Evolutionary conservation across 352 stramenopile genomes (phyloP).

Genomic region (Phytophthora kernoviae): DNA sequence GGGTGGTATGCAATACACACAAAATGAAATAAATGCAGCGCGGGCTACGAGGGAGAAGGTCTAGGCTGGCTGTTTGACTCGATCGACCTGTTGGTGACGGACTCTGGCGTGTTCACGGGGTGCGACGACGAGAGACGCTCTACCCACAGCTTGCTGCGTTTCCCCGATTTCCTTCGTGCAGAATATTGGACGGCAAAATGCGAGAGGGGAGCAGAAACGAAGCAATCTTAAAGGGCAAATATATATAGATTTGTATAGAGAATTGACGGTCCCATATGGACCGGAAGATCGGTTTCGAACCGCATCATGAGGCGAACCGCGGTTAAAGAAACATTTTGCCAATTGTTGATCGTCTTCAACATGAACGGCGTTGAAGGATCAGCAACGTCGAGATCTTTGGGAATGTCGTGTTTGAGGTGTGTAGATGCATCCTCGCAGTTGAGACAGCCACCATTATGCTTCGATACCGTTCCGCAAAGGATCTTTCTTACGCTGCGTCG

Average conservation of each 20-base stretch:
- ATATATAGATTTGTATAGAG: too few species aligned
- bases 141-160: constrained; percentile 25
- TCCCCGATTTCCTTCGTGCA: constrained; percentile 28
- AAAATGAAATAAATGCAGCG: constrained; percentile 52
- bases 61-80: constrained; percentile 4
- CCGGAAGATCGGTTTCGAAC: constrained; percentile 20
- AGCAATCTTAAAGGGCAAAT: too few species aligned
- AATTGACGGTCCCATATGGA: not conserved
- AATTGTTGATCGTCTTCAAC: too few species aligned
- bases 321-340: not conserved
- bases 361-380: too few species aligned
- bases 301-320: constrained; percentile 1
- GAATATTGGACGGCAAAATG: constrained; percentile 21
- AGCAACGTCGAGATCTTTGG: too few species aligned
- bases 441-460: too few species aligned
- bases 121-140: constrained; percentile 16
- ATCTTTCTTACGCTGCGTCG: too few species aligned
- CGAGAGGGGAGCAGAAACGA: too few species aligned
- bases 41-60: constrained; percentile 7
- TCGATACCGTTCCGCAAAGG: too few species aligned
- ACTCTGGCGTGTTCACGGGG: constrained; percentile 17
- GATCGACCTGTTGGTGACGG: not conserved
- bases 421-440: too few species aligned
- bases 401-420: too few species aligned
- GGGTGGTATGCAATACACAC: constrained; percentile 46